These are phyloP conservation scores for Chenopodium quinoa DNA, from an alignment of 148 eudicot species.

Conservation along the genomic window DNA sequence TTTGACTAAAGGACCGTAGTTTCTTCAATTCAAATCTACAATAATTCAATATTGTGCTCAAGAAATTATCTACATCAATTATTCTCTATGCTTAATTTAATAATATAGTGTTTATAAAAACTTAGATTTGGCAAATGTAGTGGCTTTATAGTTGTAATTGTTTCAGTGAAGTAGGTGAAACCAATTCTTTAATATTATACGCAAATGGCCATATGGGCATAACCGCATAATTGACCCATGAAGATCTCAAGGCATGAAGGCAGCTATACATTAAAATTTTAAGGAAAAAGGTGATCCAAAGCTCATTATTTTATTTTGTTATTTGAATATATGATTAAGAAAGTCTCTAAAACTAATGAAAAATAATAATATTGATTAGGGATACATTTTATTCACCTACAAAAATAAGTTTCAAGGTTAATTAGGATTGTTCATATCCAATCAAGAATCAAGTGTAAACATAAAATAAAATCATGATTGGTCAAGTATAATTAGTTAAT, in stretches of 20 bases:
- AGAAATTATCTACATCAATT: not conserved
- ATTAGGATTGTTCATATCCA: too few relatives aligned
- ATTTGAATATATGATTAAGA: not conserved
- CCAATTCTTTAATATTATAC: not conserved
- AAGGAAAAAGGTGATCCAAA: too few relatives aligned
- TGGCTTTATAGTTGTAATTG: not conserved
- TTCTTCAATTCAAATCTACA: not conserved
- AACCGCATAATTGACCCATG: not conserved
- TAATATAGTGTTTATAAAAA: not conserved
- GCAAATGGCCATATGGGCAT: not conserved
- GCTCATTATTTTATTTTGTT: too few relatives aligned
- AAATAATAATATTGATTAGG: too few relatives aligned
- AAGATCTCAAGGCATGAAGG: conserved; percentile 6
- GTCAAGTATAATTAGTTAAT: too few relatives aligned
- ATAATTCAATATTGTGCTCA: not conserved
- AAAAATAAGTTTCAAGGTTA: too few relatives aligned
- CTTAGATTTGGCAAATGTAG: not conserved
- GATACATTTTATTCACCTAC: too few relatives aligned
- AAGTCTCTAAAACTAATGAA: not conserved
- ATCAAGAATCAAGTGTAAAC: too few relatives aligned
- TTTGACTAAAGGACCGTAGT: not conserved
- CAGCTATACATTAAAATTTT: not conserved
- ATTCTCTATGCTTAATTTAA: not conserved
- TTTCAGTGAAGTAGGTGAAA: conserved; percentile 1
- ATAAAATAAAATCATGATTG: too few relatives aligned